These are phyloP conservation scores for Ordospora pajunii DNA, from an alignment of 371 early-diverging fungal species.

Conservation along the genomic window DNA sequence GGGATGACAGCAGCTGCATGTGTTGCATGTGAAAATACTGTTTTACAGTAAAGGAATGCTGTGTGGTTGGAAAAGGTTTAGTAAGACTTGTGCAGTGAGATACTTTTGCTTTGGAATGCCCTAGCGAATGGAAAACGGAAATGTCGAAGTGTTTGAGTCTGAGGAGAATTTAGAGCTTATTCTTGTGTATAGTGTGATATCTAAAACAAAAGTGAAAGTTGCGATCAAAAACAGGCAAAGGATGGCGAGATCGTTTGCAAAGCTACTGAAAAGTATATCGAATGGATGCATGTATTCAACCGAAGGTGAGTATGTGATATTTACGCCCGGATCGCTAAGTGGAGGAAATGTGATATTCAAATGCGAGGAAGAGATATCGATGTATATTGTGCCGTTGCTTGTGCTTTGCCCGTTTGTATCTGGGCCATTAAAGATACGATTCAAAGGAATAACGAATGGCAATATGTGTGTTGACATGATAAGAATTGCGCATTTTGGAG, in stretches of 20 bases:
- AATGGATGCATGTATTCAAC: neutral
- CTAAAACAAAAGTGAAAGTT: neutral
- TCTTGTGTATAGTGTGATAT: constrained; percentile 1
- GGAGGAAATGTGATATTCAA: constrained; percentile 17
- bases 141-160: neutral
- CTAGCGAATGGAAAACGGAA: neutral
- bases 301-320: neutral
- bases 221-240: neutral
- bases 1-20: neutral
- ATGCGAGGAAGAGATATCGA: constrained; percentile 30
- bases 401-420: constrained; percentile 82
- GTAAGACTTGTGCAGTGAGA: neutral
- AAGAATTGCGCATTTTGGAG: constrained; percentile 23
- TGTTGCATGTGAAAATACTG: too few relatives aligned
- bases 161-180: constrained; percentile 2
- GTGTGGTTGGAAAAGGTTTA: too few relatives aligned
- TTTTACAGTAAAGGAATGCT: too few relatives aligned
- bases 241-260: neutral
- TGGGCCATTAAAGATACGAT: constrained; percentile 67
- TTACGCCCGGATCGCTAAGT: constrained; percentile 26
- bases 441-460: constrained; percentile 79
- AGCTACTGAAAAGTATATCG: neutral
- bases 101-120: neutral
- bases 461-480: constrained; percentile 62
- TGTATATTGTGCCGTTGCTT: constrained; percentile 69